Evolutionary conservation across 768 basidiomycete species (phyloP), one percentile per base, ranked within the genome.

Genomic region (Amanita rubescens): DNA sequence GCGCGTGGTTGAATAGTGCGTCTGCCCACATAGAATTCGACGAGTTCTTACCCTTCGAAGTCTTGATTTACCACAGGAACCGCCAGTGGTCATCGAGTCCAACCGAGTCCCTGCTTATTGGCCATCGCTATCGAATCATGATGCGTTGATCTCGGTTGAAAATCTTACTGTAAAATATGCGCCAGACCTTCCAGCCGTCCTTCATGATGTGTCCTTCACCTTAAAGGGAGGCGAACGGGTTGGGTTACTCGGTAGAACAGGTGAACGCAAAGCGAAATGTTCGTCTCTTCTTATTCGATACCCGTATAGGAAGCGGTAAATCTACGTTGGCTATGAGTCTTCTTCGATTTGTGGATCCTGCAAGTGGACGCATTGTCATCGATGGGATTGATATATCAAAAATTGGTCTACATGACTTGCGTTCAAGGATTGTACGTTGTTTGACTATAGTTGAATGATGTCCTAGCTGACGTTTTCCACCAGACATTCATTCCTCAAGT

Each of bases 331-430:
- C 27, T 43, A 45, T 55, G 49, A 57, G 55, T 12, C 10, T 22
- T 43, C 20, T 51, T 15, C 32, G 42, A 24, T 53, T 84, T 82
- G 80, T 84, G 15, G 92, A 95, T 62, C 90, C 93, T 1, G 70
- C 75, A 2, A 71, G 70, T 14, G 94, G 94, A 0, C 76, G 75
- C 20, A 92, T 96, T 48, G 27, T 88, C 43, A 83, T 95, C 17
- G 93, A 94, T 57, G 93, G 91, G 4, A 84, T 94, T 54, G 92
- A 94, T 62, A 90, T 93, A 49, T 84, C 85, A 1, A 84, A 72
- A 3, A 93, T 96, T 53, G 91, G 92, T 11, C 69, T 94, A 15
- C 81, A 91, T 61, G 92, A 93, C 63, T 63, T 94, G 57, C 76
- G 88, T n/a, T 85, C 86, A 1, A 78, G 84, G 57, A 59, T 88